phyloP scores from a whole-genome alignment of 164 flowering plant species.

The Umbellularia californica region DNA sequence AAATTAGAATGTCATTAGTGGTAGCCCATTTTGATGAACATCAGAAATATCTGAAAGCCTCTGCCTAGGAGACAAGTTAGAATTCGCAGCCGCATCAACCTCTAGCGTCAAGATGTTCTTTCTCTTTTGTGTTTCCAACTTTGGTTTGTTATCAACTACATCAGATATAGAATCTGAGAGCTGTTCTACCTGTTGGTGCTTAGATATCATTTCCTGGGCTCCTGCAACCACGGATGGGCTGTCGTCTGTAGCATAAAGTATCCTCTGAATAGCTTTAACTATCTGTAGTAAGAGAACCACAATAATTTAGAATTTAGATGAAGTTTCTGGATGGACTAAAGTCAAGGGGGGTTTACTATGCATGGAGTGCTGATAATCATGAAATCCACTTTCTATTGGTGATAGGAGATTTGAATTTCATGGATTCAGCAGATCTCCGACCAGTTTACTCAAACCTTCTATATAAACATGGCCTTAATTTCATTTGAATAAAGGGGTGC shows the following conservation, averaged over 20 bases:
- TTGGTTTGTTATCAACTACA: conserved; percentile 39
- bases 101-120: conserved; percentile 48
- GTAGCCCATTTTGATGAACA: conserved; percentile 66
- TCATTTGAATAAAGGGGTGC: background rate
- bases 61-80: conserved; percentile 68
- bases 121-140: conserved; percentile 57
- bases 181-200: conserved; percentile 27
- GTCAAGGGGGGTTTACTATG: background rate
- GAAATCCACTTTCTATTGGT: background rate
- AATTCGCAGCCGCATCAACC: conserved; percentile 51
- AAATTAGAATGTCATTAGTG: conserved; percentile 53
- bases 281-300: conserved; percentile 34
- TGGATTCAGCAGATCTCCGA: background rate
- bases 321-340: too few species aligned
- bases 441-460: background rate
- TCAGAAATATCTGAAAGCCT: conserved; percentile 72
- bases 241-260: conserved; percentile 78
- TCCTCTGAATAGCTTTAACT: conserved; percentile 67
- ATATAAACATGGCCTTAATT: background rate
- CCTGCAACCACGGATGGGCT: conserved; percentile 69
- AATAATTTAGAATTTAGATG: too few species aligned
- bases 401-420: background rate
- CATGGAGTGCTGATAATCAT: too few species aligned
- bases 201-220: conserved; percentile 66
- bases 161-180: conserved; percentile 51